Conservation (phyloP, 2,329 filamentous ascomycete genomes). For the Epicoccum sorghinum region DNA sequence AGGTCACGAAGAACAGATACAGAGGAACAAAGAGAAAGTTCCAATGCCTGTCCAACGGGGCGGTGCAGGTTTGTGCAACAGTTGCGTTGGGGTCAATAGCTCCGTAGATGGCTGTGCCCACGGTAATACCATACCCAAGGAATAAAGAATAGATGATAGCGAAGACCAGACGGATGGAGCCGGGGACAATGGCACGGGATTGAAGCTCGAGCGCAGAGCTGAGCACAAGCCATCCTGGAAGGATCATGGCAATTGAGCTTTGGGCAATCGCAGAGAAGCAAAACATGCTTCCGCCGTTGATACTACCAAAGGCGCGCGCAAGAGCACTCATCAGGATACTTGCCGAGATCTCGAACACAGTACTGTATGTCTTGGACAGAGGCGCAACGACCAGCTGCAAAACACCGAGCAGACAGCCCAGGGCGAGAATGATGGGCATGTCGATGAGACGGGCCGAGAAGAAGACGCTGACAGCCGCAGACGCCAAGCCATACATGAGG, state of each 20-base stretch:
- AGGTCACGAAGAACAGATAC: conserved; percentile 69
- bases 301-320: conserved; percentile 55
- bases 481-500: conserved; percentile 75
- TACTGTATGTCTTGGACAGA: conserved; percentile 69
- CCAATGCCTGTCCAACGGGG: conserved; percentile 57
- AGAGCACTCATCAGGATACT: conserved; percentile 56
- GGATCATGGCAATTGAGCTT: conserved; percentile 56
- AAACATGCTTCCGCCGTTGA: conserved; percentile 50
- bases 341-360: conserved; percentile 56
- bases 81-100: conserved; percentile 53
- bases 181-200: conserved; percentile 54
- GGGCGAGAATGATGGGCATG: conserved; percentile 74
- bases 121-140: conserved; percentile 57
- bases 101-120: conserved; percentile 56
- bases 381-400: conserved; percentile 77
- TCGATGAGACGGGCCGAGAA: conserved; percentile 79
- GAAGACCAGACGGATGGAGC: conserved; percentile 57
- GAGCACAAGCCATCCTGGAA: conserved; percentile 56
- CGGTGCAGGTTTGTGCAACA: conserved; percentile 49
- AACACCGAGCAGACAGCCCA: conserved; percentile 75
- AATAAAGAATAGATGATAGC: conserved; percentile 60
- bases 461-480: conserved; percentile 76
- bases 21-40: conserved; percentile 78
- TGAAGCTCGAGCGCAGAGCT: conserved; percentile 56
- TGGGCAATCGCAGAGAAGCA: conserved; percentile 58